Conservation (phyloP, 192 early-diverging fungal species). For the Backusella macrospora region DNA sequence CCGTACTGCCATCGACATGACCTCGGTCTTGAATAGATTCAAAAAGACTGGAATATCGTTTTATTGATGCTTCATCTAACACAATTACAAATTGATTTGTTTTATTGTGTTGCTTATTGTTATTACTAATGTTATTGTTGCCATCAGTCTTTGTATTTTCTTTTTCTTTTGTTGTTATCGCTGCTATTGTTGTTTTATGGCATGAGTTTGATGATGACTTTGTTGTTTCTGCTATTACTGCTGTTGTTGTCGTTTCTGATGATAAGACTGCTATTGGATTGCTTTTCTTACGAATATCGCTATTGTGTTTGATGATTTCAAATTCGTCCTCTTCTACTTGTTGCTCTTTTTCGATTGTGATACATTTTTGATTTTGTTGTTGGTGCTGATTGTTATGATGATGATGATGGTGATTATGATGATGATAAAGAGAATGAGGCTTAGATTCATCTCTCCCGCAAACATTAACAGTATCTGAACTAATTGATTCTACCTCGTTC, state of each 20-base stretch:
- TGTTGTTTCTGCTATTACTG: no score
- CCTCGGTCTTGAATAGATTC: slow-evolving; percentile 5
- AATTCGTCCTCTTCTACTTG: neutral
- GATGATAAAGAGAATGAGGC: neutral
- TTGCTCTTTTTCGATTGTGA: neutral
- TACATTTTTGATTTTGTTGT: neutral
- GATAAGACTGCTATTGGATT: neutral
- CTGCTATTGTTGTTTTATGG: no score
- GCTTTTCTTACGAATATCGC: neutral
- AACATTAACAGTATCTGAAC: neutral
- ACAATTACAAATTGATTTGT: neutral
- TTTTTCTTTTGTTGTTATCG: no score
- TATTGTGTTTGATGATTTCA: neutral
- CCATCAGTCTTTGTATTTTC: no score
- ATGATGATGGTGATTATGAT: neutral
- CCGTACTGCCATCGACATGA: neutral
- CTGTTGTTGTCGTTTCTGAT: no score
- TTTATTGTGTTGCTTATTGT: neutral
- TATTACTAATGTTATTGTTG: no score
- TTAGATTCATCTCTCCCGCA: neutral
- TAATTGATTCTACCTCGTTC: neutral
- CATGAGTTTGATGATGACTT: no score
- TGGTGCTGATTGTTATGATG: neutral
- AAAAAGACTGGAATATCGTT: neutral
- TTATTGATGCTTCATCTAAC: neutral